Conservation (phyloP, 495 filamentous ascomycete species). For the Pyrenula massariospora region DNA sequence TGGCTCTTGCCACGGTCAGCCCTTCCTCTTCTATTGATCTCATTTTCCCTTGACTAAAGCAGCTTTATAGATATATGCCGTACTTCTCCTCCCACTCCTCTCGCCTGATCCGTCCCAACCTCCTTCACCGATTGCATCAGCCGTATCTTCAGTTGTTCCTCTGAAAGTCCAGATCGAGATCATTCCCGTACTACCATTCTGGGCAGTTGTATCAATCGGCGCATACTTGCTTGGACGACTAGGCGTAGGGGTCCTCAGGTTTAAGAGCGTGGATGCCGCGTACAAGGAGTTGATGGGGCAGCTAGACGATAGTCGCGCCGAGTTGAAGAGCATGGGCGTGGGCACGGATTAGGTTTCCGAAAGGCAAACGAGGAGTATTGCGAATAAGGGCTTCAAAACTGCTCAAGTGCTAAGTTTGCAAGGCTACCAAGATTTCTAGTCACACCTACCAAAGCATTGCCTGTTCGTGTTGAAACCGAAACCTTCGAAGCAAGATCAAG, state of each 20-base stretch:
- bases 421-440: too few species aligned
- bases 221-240: constrained; percentile 87
- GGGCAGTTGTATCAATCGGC: constrained; percentile 82
- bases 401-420: background rate
- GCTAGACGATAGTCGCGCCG: constrained; percentile 37
- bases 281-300: constrained; percentile 76
- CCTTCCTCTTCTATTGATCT: background rate
- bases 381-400: too few species aligned
- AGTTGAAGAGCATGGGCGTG: constrained; percentile 35
- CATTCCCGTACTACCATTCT: constrained; percentile 67
- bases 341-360: constrained; percentile 39
- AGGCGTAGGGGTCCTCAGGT: constrained; percentile 84
- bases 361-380: too few species aligned
- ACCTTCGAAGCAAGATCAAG: too few species aligned
- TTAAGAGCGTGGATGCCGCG: constrained; percentile 90
- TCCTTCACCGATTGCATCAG: background rate
- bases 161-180: constrained; percentile 51
- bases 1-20: background rate
- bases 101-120: background rate
- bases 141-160: constrained; percentile 71
- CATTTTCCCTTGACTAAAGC: background rate
- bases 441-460: too few species aligned
- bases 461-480: too few species aligned
- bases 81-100: background rate
- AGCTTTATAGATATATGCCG: background rate